Conservation (phyloP, 345 rosid genomes). For the Jatropha curcas region DNA sequence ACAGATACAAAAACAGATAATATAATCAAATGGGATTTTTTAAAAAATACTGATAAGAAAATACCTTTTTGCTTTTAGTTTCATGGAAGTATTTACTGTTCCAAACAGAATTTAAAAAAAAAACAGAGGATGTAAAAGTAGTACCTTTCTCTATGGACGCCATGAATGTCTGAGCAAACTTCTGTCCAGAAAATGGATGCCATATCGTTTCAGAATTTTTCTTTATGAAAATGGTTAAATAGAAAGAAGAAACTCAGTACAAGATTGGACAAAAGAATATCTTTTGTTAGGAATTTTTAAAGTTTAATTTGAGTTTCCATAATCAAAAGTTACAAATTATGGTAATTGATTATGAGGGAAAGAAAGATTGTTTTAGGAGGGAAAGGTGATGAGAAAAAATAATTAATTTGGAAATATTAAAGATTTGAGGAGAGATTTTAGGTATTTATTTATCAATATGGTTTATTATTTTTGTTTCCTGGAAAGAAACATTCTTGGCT, state of each 20-base stretch:
- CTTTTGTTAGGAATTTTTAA: neutral
- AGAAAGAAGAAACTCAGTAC: neutral
- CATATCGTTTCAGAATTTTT: constrained; percentile 1
- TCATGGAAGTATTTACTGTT: too few species aligned
- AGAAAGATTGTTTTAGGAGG: neutral
- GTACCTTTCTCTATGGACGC: constrained; percentile 8
- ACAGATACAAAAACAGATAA: too few species aligned
- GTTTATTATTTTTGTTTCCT: too few species aligned
- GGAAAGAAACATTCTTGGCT: too few species aligned
- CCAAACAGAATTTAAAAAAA: neutral
- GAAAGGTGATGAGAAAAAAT: too few species aligned
- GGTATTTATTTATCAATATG: too few species aligned
- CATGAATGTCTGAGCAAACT: constrained; percentile 12
- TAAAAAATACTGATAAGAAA: too few species aligned
- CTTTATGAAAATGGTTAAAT: neutral
- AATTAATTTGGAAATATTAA: neutral
- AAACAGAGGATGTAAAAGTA: neutral
- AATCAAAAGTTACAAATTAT: neutral
- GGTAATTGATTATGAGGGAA: neutral
- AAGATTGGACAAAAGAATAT: neutral
- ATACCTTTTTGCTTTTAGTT: too few species aligned
- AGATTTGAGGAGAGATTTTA: too few species aligned
- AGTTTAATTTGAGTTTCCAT: constrained; percentile 3
- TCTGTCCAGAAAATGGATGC: constrained; percentile 11
- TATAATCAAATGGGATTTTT: too few species aligned